Base-by-base conservation (phyloP, 2,329 filamentous ascomycete genomes). In the Botrytis fragariae region DNA sequence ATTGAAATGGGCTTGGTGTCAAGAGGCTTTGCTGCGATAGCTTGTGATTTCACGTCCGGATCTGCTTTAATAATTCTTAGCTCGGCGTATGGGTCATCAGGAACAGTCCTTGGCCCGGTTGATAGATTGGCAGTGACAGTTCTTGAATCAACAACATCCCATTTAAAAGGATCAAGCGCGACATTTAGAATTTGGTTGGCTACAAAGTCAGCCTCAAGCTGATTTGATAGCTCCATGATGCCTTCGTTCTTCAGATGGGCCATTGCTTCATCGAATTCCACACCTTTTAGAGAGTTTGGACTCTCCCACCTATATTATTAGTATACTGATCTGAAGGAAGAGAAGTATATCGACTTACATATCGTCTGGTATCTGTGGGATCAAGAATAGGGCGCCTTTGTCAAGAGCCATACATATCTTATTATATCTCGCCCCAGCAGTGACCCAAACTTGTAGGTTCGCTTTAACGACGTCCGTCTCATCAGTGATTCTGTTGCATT, bases 301-400 rank as follows among this genome's bases (percentile, higher is more conserved):
- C 22, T 59, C 20, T 69, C 65, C 65, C 65, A 69, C 14, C 65
- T 69, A 22, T 0, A 42, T 14, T 9, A 14, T 69, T 59, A 69
- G 25, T 25, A 69, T 54, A 7, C 65, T n/a, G 2, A 39, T 42
- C n/a, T 69, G 8, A 7, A 20, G 18, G 14, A 7, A 1, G 7
- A 20, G 12, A n/a, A 39, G 18, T 5, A 32, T 37, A 57, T 42
- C 14, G 37, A 29, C 65, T 57, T 69, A 59, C 51, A 59, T 20
- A 29, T 29, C 51, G 20, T 69, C 45, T 42, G 51, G 22, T 69
- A 69, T 42, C 25, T 69, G 65, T 18, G 65, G n/a, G 29, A 69
- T 20, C 65, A 54, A 42, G 20, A 69, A 69, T 25, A 69, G 20
- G 4, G 48, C 65, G 10, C 48, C 48, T 57, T 69, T 69, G 8